phyloP scores from a whole-genome alignment of 2,329 filamentous ascomycete species.

The Sporothrix phasma region DNA sequence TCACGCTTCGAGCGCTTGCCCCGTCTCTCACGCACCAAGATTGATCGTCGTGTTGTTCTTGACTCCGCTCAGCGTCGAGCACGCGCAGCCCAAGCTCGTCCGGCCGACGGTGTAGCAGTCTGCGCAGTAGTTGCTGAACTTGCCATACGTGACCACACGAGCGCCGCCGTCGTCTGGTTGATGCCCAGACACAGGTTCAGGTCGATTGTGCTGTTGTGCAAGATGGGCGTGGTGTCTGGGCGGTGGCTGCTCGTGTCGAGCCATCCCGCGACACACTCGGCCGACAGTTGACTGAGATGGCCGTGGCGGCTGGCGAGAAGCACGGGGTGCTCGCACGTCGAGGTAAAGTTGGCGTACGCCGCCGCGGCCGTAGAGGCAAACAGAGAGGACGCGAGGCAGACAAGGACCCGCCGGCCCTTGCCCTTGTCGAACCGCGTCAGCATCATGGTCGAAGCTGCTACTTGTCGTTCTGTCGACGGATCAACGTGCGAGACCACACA shows the following conservation, averaged over 20 bases:
- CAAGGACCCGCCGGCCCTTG: background rate
- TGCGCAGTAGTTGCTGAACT: constrained; percentile 18
- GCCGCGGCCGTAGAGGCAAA: background rate
- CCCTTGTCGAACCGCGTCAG: no score
- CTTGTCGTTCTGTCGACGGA: no score
- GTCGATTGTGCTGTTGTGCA: constrained; percentile 16
- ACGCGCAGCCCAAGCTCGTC: constrained; percentile 14
- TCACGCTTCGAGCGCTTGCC: no score
- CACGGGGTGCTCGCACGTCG: constrained; percentile 2
- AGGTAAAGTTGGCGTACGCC: constrained; percentile 6
- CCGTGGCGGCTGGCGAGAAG: background rate
- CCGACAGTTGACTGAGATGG: constrained; percentile 2
- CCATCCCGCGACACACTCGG: no score
- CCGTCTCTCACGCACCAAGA: constrained; percentile 9
- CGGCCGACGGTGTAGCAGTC: constrained; percentile 6
- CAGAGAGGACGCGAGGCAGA: no score
- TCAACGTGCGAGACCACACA: no score
- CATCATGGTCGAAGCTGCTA: no score
- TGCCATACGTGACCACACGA: constrained; percentile 19
- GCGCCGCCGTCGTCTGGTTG: constrained; percentile 6
- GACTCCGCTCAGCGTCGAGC: constrained; percentile 6
- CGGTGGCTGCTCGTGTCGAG: background rate
- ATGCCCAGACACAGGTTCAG: constrained; percentile 20
- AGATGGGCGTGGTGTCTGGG: background rate
- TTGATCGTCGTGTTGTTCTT: constrained; percentile 15